Evolutionary conservation across 179 eudicot species (phyloP), one percentile per base, ranked within the genome.

Genomic region (Nepenthes alata): DNA sequence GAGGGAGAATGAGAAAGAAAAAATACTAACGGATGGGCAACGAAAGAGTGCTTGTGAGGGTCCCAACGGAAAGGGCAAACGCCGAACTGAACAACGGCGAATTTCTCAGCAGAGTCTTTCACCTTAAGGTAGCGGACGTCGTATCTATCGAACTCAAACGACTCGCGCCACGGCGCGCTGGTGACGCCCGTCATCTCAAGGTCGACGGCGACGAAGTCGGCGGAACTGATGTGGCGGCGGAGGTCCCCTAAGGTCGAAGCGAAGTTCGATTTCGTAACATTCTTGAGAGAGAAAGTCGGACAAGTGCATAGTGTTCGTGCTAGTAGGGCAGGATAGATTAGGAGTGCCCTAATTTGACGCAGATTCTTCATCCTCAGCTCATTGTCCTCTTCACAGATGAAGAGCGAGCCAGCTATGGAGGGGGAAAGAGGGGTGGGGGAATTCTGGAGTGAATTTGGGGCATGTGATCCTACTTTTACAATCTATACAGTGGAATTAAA

Each of bases 11-110:
- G 16, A 41, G 47, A 35, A 35, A 6, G 15, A 41, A 2, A 50
- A 34, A 52, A 37, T 8, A 79, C 91, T 83, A 10, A 93, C 95
- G 96, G 98, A 60, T 89, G 87, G 62, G 96, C 90, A 36, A 93
- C 25, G 66, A 89, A 89, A 14, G 86, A 76, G 14, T 60, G 63
- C 25, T 62, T 71, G 8, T 53, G 6, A 8, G 76, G 45, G 69
- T 93, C 96, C 95, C 88, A 93, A 0, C 95, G 90, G 59, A 93
- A 93, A n/a, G 98, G 98, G 54, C 98, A 93, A 11, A 93, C 93
- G 11, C 96, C 96, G 47, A 93, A 85, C 77, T 93, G 98, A 61
- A 93, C 78, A 53, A 89, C 90, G 25, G 90, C 93, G 60, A 93
- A 89, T 67, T 89, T 93, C 73, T 83, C 80, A 3, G 93, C 95